These are phyloP conservation scores for Biancaea sappan DNA, from an alignment of 306 rosid species.

Conservation along the genomic window DNA sequence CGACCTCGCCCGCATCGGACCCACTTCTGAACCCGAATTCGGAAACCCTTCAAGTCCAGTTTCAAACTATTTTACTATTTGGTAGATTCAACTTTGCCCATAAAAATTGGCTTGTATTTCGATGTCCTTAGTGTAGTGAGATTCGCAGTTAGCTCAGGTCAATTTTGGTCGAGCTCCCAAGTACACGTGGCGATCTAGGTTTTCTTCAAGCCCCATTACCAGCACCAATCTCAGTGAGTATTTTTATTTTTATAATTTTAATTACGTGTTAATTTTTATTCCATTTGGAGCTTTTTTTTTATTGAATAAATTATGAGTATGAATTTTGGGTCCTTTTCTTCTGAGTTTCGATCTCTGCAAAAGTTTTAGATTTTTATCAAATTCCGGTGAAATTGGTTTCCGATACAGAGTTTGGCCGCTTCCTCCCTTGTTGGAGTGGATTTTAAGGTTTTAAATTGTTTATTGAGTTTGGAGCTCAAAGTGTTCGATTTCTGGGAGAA, in stretches of 20 bases:
- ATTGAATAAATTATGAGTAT: neutral
- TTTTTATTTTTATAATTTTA: neutral
- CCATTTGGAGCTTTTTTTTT: neutral
- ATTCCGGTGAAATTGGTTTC: slow-evolving; percentile 1
- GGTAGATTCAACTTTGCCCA: slow-evolving; percentile 10
- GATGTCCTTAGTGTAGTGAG: slow-evolving; percentile 44
- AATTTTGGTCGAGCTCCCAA: slow-evolving; percentile 55
- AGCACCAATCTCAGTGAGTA: slow-evolving; percentile 59
- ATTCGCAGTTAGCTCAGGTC: slow-evolving; percentile 43
- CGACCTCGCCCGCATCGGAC: slow-evolving; percentile 32
- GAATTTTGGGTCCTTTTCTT: slow-evolving; percentile 9
- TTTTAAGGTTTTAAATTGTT: neutral
- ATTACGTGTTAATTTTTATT: neutral
- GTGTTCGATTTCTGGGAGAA: neutral
- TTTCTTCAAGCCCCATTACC: slow-evolving; percentile 45
- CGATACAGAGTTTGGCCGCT: neutral
- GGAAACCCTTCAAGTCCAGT: neutral
- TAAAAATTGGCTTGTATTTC: slow-evolving; percentile 36
- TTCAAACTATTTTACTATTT: neutral
- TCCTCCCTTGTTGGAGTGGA: neutral
- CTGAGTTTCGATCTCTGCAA: slow-evolving; percentile 24
- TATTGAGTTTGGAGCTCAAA: neutral
- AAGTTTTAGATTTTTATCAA: neutral
- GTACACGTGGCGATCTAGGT: slow-evolving; percentile 77
- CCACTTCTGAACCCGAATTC: slow-evolving; percentile 39